Conservation (phyloP, 1,284 basidiomycete genomes). For the Trichosporon asahii region DNA sequence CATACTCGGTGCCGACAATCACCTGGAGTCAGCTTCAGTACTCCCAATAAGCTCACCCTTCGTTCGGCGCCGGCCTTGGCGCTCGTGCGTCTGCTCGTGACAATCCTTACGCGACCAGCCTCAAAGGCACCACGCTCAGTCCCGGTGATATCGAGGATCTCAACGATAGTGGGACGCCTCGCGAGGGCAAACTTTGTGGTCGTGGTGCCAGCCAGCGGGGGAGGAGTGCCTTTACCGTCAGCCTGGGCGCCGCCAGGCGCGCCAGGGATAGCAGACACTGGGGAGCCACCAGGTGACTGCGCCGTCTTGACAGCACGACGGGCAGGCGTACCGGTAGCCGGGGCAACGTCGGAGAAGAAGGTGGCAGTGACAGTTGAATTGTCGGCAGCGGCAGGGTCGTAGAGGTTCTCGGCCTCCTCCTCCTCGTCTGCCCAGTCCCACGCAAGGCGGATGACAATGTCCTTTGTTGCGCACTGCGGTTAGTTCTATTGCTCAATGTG, state of each 20-base stretch:
- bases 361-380: neutral
- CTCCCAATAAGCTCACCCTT: conserved; percentile 33
- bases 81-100: conserved; percentile 49
- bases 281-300: neutral
- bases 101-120: conserved; percentile 38
- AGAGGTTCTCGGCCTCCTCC: conserved; percentile 16
- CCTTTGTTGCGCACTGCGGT: conserved; percentile 79
- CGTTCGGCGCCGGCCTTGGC: conserved; percentile 48
- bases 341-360: conserved; percentile 4
- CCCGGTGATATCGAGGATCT: conserved; percentile 34
- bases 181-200: conserved; percentile 20
- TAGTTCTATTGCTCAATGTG: neutral
- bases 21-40: conserved; percentile 12
- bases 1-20: conserved; percentile 18
- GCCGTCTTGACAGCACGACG: neutral
- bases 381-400: neutral
- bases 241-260: neutral
- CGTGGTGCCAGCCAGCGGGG: conserved; percentile 4
- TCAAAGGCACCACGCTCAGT: conserved; percentile 39
- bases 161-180: conserved; percentile 28
- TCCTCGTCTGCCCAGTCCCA: conserved; percentile 65
- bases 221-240: neutral
- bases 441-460: conserved; percentile 77
- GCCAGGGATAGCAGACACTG: neutral
- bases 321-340: neutral